A percentile compares a stretch with the other conserved stretches of the same genome.
Evolutionary conservation across 1,139 yeast genomes (phyloP).

Genomic region (Torulaspora globosa): DNA sequence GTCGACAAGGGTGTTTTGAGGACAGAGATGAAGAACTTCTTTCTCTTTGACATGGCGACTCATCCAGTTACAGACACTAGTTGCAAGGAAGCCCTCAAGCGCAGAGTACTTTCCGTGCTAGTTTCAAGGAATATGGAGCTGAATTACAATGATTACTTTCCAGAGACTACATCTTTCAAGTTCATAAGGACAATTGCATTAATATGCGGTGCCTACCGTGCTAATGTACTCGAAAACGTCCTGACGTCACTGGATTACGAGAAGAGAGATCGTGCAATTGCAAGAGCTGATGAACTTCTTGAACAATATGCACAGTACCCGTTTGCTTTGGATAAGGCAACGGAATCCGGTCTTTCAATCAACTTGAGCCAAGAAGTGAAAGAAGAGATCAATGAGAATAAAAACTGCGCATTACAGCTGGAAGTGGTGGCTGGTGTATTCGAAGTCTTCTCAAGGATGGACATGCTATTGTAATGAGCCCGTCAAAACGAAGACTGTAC

Average conservation of each 20-base stretch:
- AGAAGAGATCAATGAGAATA: conserved; percentile 55
- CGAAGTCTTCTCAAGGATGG: conserved; percentile 48
- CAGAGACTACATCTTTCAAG: conserved; percentile 64
- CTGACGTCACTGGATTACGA: conserved; percentile 75
- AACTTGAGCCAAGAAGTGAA: conserved; percentile 68
- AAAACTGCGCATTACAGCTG: conserved; percentile 63
- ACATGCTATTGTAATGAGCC: conserved; percentile 39
- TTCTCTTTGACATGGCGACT: conserved; percentile 96
- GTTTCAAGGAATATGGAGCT: conserved; percentile 61
- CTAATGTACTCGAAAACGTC: conserved; percentile 91
- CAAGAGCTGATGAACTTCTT: conserved; percentile 86
- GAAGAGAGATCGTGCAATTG: conserved; percentile 87
- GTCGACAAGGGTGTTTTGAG: conserved; percentile 97
- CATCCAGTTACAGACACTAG: conserved; percentile 90
- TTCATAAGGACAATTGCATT: conserved; percentile 75
- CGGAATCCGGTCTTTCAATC: conserved; percentile 69
- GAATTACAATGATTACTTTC: conserved; percentile 54
- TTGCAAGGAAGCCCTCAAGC: conserved; percentile 72
- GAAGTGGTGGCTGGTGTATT: conserved; percentile 89
- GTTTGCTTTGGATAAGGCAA: conserved; percentile 52
- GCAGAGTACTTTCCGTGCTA: conserved; percentile 65
- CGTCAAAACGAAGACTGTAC: conserved; percentile 6
- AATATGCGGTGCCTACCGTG: conserved; percentile 89
- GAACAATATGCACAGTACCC: conserved; percentile 83
- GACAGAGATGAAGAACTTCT: conserved; percentile 91